Evolutionary conservation across 2,329 filamentous ascomycete species (phyloP).

Genomic region (Phialophora macrospora): DNA sequence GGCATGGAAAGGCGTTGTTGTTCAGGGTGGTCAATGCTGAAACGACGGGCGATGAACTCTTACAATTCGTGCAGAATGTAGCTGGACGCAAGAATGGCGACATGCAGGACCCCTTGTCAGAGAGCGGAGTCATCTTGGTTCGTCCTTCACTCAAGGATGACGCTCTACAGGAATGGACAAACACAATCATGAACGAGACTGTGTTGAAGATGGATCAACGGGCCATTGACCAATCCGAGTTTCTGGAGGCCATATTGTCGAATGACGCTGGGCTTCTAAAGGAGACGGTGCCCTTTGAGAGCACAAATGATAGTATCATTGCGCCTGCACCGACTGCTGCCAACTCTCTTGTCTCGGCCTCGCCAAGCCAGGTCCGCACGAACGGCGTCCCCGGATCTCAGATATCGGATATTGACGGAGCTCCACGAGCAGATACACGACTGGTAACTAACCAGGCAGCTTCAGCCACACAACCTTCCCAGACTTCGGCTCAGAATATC

Average conservation of each 20-base stretch:
- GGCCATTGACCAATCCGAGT: constrained; percentile 86
- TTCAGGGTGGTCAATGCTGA: constrained; percentile 64
- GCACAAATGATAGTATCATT: constrained; percentile 39
- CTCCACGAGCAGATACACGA: constrained; percentile 38
- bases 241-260: constrained; percentile 85
- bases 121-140: constrained; percentile 75
- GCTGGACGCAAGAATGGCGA: constrained; percentile 74
- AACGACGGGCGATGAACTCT: constrained; percentile 75
- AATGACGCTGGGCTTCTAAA: constrained; percentile 76
- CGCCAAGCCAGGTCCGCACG: constrained; percentile 39
- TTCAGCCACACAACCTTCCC: constrained; percentile 15
- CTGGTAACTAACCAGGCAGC: constrained; percentile 41
- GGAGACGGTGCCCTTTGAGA: constrained; percentile 63
- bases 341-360: constrained; percentile 22
- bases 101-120: constrained; percentile 66
- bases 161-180: constrained; percentile 68
- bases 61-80: constrained; percentile 74
- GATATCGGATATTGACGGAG: neutral
- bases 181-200: constrained; percentile 69
- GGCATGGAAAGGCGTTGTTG: constrained; percentile 79
- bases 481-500: constrained; percentile 5
- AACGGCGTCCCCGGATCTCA: constrained; percentile 25
- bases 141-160: constrained; percentile 66
- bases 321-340: constrained; percentile 32
- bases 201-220: constrained; percentile 77